Evolutionary conservation across 148 eudicot genomes (phyloP).

Genomic region (Vaccinium macrocarpon): DNA sequence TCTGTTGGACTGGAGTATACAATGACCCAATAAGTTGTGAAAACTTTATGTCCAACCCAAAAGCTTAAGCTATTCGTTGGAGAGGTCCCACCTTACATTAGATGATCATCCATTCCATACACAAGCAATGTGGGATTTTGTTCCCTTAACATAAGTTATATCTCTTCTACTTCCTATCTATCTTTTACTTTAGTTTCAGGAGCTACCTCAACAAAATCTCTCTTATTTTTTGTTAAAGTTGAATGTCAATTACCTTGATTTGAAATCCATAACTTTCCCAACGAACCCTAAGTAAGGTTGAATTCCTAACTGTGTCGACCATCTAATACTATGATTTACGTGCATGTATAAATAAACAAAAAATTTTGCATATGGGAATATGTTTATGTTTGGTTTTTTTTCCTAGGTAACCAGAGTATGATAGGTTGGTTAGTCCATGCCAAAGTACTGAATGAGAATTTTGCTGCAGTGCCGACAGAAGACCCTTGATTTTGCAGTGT

Average conservation of each 20-base stretch:
- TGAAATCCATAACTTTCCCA: no score
- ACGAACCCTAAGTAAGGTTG: no score
- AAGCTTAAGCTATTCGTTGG: no score
- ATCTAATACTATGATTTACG: not conserved
- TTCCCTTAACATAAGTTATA: not conserved
- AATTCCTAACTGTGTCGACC: not conserved
- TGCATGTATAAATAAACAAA: not conserved
- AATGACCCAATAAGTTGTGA: not conserved
- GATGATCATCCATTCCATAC: no score
- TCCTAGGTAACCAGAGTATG: not conserved
- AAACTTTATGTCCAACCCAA: no score
- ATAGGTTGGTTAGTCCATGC: not conserved
- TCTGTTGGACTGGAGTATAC: no score
- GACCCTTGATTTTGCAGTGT: conserved; percentile 18
- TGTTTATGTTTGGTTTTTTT: not conserved
- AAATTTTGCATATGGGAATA: not conserved
- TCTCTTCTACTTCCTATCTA: not conserved
- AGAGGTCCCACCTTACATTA: no score
- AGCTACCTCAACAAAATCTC: not conserved
- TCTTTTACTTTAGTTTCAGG: not conserved
- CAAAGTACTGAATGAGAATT: not conserved
- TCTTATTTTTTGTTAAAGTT: no score
- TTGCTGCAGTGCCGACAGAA: conserved; percentile 28
- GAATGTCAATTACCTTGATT: no score
- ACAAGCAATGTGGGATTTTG: no score